These are phyloP conservation scores for Dysphania ambrosioides DNA, from an alignment of 148 eudicot genomes.

Conservation along the genomic window DNA sequence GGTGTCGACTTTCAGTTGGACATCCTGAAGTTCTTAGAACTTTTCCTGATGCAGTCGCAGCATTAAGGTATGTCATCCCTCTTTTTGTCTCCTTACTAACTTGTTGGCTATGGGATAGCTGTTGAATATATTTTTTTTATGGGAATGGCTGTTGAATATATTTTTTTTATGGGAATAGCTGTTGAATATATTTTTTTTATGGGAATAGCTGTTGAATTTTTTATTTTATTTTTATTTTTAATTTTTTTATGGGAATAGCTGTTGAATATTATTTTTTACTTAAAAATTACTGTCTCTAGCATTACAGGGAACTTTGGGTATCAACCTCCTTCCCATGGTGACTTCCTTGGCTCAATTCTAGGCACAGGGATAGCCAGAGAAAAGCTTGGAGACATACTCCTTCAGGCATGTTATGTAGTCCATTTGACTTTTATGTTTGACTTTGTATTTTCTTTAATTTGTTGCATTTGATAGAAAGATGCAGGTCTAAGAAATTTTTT, in stretches of 20 bases:
- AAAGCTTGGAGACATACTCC: conserved; percentile 78
- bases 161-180: too few species aligned
- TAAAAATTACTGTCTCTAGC: conserved; percentile 46
- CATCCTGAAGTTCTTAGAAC: conserved; percentile 54
- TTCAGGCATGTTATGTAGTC: conserved; percentile 55
- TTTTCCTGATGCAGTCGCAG: conserved; percentile 66
- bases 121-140: too few species aligned
- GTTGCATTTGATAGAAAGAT: too few species aligned
- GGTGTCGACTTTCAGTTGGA: conserved; percentile 90
- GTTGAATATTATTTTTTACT: conserved; percentile 6
- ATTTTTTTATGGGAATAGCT: too few species aligned
- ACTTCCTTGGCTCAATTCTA: conserved; percentile 88
- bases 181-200: too few species aligned
- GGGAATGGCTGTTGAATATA: too few species aligned
- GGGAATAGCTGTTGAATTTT: too few species aligned
- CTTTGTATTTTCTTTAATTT: too few species aligned
- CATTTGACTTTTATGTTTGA: too few species aligned
- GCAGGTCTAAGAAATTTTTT: too few species aligned
- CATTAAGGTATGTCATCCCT: conserved; percentile 53
- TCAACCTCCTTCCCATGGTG: conserved; percentile 86
- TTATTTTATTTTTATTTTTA: too few species aligned
- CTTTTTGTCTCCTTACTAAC: neutral
- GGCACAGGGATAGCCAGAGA: conserved; percentile 91
- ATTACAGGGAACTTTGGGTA: conserved; percentile 80
- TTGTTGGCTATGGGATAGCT: neutral